phyloP scores from a whole-genome alignment of 2,329 filamentous ascomycete genomes.

The Cladobotryum protrusum region DNA sequence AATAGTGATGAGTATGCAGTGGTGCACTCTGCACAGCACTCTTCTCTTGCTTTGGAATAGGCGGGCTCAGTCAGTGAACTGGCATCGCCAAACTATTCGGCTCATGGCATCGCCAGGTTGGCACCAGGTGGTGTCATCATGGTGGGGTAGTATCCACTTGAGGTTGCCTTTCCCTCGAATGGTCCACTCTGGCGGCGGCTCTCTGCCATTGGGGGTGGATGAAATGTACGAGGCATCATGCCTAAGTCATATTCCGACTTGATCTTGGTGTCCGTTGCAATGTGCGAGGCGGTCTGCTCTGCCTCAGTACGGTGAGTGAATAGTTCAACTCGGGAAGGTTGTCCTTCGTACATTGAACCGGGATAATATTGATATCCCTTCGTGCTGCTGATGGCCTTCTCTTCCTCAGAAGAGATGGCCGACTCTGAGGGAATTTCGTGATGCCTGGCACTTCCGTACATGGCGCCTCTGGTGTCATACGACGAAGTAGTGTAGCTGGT shows the following conservation, averaged over 20 bases:
- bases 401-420: slow-evolving; percentile 46
- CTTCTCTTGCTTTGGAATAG: background rate
- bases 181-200: slow-evolving; percentile 35
- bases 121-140: slow-evolving; percentile 38
- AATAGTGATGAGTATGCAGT: background rate
- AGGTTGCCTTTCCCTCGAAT: slow-evolving; percentile 48
- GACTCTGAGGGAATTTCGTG: slow-evolving; percentile 46
- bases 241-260: slow-evolving; percentile 44
- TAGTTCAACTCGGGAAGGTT: slow-evolving; percentile 44
- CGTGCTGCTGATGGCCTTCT: slow-evolving; percentile 41
- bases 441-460: slow-evolving; percentile 29
- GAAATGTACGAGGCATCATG: slow-evolving; percentile 42
- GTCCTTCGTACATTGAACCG: slow-evolving; percentile 42
- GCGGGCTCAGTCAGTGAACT: no score
- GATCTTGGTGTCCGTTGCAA: slow-evolving; percentile 33
- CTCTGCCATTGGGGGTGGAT: slow-evolving; percentile 34
- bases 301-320: slow-evolving; percentile 36
- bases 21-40: background rate
- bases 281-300: slow-evolving; percentile 28
- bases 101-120: slow-evolving; percentile 34
- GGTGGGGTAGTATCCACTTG: slow-evolving; percentile 46
- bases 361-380: slow-evolving; percentile 53
- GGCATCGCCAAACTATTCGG: no score
- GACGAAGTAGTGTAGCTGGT: background rate
- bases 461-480: slow-evolving; percentile 5